Conservation (phyloP, 768 basidiomycete genomes). For the Pulveroboletus sp. region DNA sequence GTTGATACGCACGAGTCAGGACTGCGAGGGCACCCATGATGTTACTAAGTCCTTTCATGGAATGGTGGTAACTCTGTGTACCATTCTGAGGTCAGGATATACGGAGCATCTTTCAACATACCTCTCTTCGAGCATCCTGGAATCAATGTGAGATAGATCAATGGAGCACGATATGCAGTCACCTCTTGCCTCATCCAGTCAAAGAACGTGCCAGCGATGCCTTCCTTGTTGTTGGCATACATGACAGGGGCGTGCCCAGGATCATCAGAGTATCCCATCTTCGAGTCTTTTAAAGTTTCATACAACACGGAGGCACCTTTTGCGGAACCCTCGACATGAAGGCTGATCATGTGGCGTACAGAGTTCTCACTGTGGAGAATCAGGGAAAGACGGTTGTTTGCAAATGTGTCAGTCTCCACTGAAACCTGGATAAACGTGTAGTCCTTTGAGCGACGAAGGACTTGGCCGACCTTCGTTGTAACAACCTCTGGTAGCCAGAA, state of each 20-base stretch:
- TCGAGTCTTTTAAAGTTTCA: conserved; percentile 27
- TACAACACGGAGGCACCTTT: conserved; percentile 15
- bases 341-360: conserved; percentile 16
- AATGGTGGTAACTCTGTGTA: conserved; percentile 19
- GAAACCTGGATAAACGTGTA: background rate
- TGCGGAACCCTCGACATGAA: conserved; percentile 16
- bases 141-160: background rate
- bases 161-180: background rate
- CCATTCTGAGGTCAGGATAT: background rate
- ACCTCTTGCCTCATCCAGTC: conserved; percentile 25
- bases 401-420: conserved; percentile 32
- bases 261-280: conserved; percentile 15
- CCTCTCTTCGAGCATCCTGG: conserved; percentile 21
- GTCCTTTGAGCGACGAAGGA: background rate
- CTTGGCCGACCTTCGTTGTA: conserved; percentile 30
- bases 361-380: conserved; percentile 25
- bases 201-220: conserved; percentile 21
- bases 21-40: conserved; percentile 27
- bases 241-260: conserved; percentile 22
- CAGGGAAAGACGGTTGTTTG: conserved; percentile 34
- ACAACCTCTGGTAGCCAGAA: conserved; percentile 28
- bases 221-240: conserved; percentile 16
- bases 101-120: background rate
- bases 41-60: conserved; percentile 23
- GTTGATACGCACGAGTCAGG: conserved; percentile 16